Percentiles rank a stretch among this genome's conserved stretches.
Evolutionary conservation across 2,329 filamentous ascomycete genomes (phyloP).

Genomic region (Colletotrichum cuscutae): DNA sequence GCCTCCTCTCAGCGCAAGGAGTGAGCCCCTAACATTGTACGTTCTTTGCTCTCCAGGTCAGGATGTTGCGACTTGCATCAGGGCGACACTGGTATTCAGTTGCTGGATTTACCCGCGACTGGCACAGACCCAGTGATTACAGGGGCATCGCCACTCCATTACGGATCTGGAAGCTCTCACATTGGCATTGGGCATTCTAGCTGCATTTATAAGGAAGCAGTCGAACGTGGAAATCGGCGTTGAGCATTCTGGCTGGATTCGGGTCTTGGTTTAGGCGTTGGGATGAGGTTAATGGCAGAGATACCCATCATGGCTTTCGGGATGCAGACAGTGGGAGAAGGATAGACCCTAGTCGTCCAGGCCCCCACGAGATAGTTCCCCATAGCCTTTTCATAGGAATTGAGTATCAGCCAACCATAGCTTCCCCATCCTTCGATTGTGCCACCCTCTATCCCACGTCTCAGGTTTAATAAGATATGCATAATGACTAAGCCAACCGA

Average conservation of each 20-base stretch:
- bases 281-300: conserved; percentile 3
- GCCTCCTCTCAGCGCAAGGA: background rate
- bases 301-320: background rate
- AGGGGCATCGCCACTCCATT: background rate
- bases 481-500: conserved; percentile 20
- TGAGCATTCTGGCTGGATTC: background rate
- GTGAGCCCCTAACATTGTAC: background rate
- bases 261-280: background rate
- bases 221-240: background rate
- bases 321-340: background rate
- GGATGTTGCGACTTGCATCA: background rate
- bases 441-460: background rate
- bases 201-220: background rate
- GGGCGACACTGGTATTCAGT: background rate
- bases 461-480: conserved; percentile 9
- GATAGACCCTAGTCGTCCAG: background rate
- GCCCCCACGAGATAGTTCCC: background rate
- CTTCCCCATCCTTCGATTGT: background rate
- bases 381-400: background rate
- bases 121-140: background rate
- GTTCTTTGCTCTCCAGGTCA: background rate
- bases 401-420: background rate
- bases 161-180: background rate
- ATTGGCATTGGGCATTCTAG: background rate
- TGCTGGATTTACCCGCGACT: background rate